Conservation (phyloP, 2,329 filamentous ascomycete species). For the Beauveria bassiana region DNA sequence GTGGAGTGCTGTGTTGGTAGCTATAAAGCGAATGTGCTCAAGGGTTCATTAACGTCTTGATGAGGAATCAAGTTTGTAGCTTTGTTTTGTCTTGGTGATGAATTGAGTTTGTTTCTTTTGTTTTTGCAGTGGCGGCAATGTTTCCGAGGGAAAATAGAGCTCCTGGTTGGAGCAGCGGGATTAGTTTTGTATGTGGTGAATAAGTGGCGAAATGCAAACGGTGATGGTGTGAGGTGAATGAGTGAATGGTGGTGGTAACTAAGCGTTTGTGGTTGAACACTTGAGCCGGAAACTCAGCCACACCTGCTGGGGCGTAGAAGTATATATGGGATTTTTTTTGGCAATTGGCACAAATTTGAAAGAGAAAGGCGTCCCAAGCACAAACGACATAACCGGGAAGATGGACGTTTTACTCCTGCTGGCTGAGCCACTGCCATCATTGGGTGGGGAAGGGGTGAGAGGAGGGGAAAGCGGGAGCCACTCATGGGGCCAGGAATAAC, state of each 20-base stretch:
- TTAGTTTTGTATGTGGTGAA: neutral
- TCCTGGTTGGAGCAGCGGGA: neutral
- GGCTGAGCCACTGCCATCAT: conserved; percentile 3
- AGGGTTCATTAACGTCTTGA: neutral
- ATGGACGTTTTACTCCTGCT: neutral
- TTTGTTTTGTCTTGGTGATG: neutral
- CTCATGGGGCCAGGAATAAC: neutral
- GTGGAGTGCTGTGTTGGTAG: neutral
- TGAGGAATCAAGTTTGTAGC: neutral
- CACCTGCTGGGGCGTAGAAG: neutral
- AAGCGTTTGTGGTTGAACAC: neutral
- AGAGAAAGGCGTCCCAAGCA: neutral
- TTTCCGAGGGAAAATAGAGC: neutral
- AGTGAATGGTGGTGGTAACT: neutral
- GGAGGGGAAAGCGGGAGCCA: neutral
- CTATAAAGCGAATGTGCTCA: neutral
- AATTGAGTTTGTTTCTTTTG: neutral
- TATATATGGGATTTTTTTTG: conserved; percentile 7
- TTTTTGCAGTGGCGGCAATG: neutral
- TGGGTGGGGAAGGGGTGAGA: neutral
- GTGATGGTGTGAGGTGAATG: neutral
- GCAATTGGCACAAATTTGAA: neutral
- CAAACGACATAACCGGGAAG: neutral
- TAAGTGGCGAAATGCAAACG: neutral
- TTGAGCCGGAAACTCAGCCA: neutral